Percentiles rank a stretch among this genome's conserved stretches.
These are phyloP conservation scores for Pseudozyma flocculosa DNA, from an alignment of 1,284 basidiomycete species.

Conservation along the genomic window DNA sequence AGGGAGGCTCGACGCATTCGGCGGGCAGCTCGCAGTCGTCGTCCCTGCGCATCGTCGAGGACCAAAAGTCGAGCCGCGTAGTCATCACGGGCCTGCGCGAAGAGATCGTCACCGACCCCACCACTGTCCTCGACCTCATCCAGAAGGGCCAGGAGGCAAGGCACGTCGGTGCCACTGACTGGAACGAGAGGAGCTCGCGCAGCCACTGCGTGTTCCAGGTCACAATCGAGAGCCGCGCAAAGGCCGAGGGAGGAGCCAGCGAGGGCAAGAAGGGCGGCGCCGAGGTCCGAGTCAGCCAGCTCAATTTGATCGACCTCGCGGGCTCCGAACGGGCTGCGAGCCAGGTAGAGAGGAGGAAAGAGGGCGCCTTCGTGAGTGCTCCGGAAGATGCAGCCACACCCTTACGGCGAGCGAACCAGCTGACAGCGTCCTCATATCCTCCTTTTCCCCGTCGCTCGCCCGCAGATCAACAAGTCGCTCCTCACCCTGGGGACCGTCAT, in stretches of 20 bases:
- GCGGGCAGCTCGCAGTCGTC: constrained; percentile 7
- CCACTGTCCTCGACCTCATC: constrained; percentile 67
- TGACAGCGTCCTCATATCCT: too few relatives aligned
- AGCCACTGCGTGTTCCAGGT: constrained; percentile 75
- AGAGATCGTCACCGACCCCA: constrained; percentile 62
- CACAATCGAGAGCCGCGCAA: constrained; percentile 55
- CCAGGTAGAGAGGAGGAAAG: constrained; percentile 63
- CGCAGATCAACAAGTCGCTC: constrained; percentile 55
- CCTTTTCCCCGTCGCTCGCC: too few relatives aligned
- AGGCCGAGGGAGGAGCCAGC: neutral
- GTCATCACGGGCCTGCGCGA: constrained; percentile 62
- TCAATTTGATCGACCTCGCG: constrained; percentile 65
- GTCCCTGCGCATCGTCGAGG: constrained; percentile 53
- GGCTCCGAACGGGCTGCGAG: constrained; percentile 65
- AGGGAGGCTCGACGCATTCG: constrained; percentile 23
- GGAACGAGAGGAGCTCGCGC: constrained; percentile 93
- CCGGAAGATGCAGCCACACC: too few relatives aligned
- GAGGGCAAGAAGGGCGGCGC: constrained; percentile 6
- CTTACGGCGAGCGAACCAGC: too few relatives aligned
- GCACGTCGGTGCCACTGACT: constrained; percentile 90
- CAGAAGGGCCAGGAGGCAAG: constrained; percentile 81
- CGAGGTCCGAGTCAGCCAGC: constrained; percentile 52
- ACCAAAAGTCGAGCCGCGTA: constrained; percentile 59
- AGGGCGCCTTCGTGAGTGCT: constrained; percentile 57
- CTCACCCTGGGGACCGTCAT: constrained; percentile 64